phyloP scores from a whole-genome alignment of 108 stramenopile genomes.

The Aurantiochytrium sp. region DNA sequence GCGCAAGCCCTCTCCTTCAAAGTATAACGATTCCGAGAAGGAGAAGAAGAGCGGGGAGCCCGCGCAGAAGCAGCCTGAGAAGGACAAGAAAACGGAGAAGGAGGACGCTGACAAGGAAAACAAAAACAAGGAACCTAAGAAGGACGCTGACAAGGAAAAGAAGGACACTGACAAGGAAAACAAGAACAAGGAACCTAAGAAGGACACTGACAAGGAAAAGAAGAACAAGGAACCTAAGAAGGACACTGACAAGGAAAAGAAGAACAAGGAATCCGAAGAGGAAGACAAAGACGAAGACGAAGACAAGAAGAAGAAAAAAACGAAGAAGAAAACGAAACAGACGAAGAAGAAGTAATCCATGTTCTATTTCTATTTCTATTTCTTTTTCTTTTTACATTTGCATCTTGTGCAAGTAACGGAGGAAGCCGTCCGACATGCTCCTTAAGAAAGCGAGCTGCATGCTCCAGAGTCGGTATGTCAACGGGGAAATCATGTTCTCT shows the following conservation, averaged over 20 bases:
- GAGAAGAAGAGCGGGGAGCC: too few relatives aligned
- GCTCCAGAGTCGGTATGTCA: too few relatives aligned
- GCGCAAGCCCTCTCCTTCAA: too few relatives aligned
- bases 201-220: neutral
- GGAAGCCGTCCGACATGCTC: too few relatives aligned
- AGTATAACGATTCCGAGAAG: neutral
- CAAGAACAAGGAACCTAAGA: neutral
- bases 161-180: slow-evolving; percentile 6
- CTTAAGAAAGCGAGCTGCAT: too few relatives aligned
- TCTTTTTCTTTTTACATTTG: too few relatives aligned
- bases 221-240: slow-evolving; percentile 2
- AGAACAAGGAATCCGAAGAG: neutral
- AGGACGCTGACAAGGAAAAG: slow-evolving; percentile 11
- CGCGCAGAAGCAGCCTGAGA: too few relatives aligned
- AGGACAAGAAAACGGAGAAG: too few relatives aligned
- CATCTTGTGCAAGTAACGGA: too few relatives aligned
- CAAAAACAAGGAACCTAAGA: neutral
- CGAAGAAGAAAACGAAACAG: slow-evolving; percentile 26
- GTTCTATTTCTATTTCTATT: too few relatives aligned
- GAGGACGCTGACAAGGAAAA: too few relatives aligned
- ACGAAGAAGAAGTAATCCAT: slow-evolving; percentile 34
- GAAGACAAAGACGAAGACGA: neutral
- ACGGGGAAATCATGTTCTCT: too few relatives aligned
- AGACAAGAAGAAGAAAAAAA: neutral
- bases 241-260: neutral